Percentiles rank a stretch among this genome's conserved stretches.
phyloP scores from a whole-genome alignment of 345 rosid species.

The Syzygium oleosum region DNA sequence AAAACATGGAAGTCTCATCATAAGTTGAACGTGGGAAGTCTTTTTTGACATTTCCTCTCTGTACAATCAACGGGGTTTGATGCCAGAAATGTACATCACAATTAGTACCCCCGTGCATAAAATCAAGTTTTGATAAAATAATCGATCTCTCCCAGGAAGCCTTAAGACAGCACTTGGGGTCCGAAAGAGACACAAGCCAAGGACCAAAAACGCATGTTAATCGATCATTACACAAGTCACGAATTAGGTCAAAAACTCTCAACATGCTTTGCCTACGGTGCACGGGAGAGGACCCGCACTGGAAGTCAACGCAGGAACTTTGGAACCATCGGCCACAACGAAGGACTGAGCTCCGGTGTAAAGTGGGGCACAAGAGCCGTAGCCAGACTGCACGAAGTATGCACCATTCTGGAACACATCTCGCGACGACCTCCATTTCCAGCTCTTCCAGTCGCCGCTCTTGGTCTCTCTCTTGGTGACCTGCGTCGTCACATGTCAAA shows the following conservation, averaged over 20 bases:
- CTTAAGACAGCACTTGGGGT: neutral
- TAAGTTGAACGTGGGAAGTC: neutral
- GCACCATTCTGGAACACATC: slow-evolving; percentile 80
- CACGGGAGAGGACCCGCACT: slow-evolving; percentile 69
- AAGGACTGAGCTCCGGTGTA: slow-evolving; percentile 48
- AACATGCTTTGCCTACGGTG: slow-evolving; percentile 24
- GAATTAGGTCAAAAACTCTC: neutral
- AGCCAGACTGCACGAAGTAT: slow-evolving; percentile 80
- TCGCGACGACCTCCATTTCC: slow-evolving; percentile 84
- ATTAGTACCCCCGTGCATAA: neutral
- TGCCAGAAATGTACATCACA: neutral
- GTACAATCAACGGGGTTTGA: neutral
- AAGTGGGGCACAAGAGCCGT: slow-evolving; percentile 48
- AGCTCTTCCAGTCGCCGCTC: slow-evolving; percentile 36
- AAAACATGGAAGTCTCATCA: neutral
- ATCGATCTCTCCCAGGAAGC: neutral
- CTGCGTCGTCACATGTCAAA: slow-evolving; percentile 10
- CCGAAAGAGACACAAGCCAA: neutral
- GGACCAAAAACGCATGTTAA: neutral
- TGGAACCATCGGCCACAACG: slow-evolving; percentile 41
- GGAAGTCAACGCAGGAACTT: slow-evolving; percentile 58
- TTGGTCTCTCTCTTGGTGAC: slow-evolving; percentile 75
- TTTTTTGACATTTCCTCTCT: neutral
- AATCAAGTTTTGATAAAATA: neutral
- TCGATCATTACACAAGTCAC: neutral